These are phyloP conservation scores for Paramecium primaurelia DNA, from an alignment of 73 alveolate species.

Conservation along the genomic window DNA sequence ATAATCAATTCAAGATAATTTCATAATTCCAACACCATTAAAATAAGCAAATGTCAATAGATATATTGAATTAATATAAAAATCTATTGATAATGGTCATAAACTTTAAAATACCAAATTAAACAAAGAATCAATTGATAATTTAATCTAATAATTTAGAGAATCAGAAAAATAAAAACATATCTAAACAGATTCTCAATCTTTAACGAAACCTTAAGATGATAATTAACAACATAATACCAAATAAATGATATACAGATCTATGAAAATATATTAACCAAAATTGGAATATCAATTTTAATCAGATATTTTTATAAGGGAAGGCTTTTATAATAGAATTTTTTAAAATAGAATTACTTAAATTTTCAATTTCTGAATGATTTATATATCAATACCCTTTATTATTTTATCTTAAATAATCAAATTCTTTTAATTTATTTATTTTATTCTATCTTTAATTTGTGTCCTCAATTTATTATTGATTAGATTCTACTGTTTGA, in stretches of 20 bases:
- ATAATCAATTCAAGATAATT: neutral
- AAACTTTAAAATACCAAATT: neutral
- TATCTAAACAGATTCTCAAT: neutral
- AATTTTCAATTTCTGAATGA: neutral
- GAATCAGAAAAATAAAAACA: neutral
- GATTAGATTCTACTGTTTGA: neutral
- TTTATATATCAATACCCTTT: neutral
- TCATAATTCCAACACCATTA: neutral
- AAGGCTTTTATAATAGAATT: neutral
- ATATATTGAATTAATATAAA: neutral
- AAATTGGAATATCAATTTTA: neutral
- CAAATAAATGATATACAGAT: neutral
- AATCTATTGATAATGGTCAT: neutral
- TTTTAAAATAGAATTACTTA: neutral
- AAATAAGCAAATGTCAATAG: neutral
- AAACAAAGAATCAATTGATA: neutral
- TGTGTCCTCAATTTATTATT: neutral
- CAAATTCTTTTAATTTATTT: neutral
- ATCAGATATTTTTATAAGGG: neutral
- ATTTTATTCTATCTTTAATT: neutral
- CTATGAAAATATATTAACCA: neutral
- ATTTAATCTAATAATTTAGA: neutral
- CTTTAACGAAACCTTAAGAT: neutral
- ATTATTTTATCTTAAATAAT: neutral
- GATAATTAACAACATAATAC: neutral